Base-by-base conservation (phyloP, 2,329 filamentous ascomycete species). In the Alternaria gansuensis region DNA sequence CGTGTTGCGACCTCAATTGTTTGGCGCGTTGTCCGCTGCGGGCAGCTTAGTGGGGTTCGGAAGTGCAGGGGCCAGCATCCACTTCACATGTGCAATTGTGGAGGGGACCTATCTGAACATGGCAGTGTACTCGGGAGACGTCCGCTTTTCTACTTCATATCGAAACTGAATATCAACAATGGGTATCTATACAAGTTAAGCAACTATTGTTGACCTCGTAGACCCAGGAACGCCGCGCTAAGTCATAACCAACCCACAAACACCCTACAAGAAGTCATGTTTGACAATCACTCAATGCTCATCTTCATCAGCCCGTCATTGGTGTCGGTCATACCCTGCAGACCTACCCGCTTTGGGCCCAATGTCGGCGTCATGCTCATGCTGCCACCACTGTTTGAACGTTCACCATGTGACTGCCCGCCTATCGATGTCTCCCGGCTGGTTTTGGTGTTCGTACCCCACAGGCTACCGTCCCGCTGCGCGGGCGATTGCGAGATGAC, bases 251-350 rank as follows among this genome's bases (percentile, higher is more conserved):
- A 44, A 44, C 17, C 50, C 26, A 40, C 46, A 14, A 50, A 11
- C 33, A 54, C 33, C 10, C 11, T 45, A 33, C 34, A 54, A 41
- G 29, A 46, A 23, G 36, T 10, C 14, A 26, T 23, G 4, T 34
- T 28, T 29, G 23, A 29, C 26, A 45, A 37, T 40, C 48, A 97
- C 77, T 97, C 93, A 71, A 97, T 97, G 77, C 91, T 97, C 91
- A 98, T 95, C 70, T 94, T 93, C 90, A 97, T 97, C 65, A 97
- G 83, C 2, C 93, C 91, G 76, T 97, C 94, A 74, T 92, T 92
- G n/a, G 94, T 94, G 78, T 97, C 94, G 17, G 87, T 90, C 93
- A 98, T 97, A 1, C 93, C 92, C 78, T 97, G 93, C 67, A 96
- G 77, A 62, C 67, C 75, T 84, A 78, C 66, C 52, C 75, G 72